Percentiles rank a stretch among this genome's conserved stretches.
Conservation (phyloP, 371 early-diverging fungal genomes). For the Actinomortierella wolfii region DNA sequence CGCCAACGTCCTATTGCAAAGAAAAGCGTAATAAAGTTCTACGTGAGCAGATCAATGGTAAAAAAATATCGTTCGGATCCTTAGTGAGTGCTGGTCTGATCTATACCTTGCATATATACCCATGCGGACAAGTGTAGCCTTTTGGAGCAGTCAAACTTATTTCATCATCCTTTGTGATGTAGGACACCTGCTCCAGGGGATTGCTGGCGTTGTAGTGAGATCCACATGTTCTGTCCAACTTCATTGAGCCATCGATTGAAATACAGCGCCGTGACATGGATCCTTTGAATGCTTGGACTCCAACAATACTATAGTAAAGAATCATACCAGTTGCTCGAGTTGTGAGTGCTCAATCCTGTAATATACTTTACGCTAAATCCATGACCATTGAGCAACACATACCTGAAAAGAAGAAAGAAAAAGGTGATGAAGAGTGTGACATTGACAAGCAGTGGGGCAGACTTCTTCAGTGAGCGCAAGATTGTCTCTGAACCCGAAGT, state of each 20-base stretch:
- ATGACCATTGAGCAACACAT: too few relatives aligned
- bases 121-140: slow-evolving; percentile 62
- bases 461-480: slow-evolving; percentile 65
- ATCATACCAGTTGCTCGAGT: too few relatives aligned
- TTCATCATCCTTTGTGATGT: slow-evolving; percentile 1
- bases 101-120: slow-evolving; percentile 56
- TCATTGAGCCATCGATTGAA: too few relatives aligned
- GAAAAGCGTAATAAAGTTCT: background rate
- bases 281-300: slow-evolving; percentile 71
- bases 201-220: slow-evolving; percentile 15
- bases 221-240: slow-evolving; percentile 16
- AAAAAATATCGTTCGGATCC: too few relatives aligned
- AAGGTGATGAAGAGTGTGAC: slow-evolving; percentile 64
- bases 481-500: slow-evolving; percentile 67
- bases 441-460: slow-evolving; percentile 63
- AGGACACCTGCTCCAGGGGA: slow-evolving; percentile 5
- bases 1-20: slow-evolving; percentile 35
- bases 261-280: slow-evolving; percentile 66
- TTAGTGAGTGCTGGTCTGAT: too few relatives aligned
- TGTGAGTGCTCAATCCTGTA: too few relatives aligned
- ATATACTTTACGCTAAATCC: too few relatives aligned
- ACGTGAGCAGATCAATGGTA: too few relatives aligned
- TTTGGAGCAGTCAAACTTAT: slow-evolving; percentile 49
- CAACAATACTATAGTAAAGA: slow-evolving; percentile 52
- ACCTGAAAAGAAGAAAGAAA: slow-evolving; percentile 70